Percentiles rank a stretch among this genome's conserved stretches.
Evolutionary conservation across 2,329 filamentous ascomycete genomes (phyloP).

Genomic region (Chrysoporthe puriensis): DNA sequence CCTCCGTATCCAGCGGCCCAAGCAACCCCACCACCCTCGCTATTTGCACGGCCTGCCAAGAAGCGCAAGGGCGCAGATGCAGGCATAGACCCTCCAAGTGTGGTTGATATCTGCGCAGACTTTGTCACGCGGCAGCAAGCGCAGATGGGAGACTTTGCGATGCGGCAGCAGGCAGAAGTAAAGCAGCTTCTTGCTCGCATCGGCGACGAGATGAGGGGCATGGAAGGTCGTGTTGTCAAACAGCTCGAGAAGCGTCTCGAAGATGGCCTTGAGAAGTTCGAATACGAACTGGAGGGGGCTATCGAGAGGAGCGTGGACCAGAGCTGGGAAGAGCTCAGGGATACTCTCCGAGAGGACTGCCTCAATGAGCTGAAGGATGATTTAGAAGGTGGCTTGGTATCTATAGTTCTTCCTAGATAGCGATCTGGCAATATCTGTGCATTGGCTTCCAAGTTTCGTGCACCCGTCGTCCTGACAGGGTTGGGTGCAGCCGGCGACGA

Average conservation of each 20-base stretch:
- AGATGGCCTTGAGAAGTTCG: not conserved
- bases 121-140: not conserved
- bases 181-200: not conserved
- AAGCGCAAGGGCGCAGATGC: not conserved
- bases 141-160: not conserved
- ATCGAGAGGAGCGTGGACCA: not conserved
- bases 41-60: not conserved
- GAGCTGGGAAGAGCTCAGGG: not conserved
- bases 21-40: too few relatives aligned
- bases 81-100: not conserved
- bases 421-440: too few relatives aligned
- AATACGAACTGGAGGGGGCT: not conserved
- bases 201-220: not conserved
- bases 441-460: too few relatives aligned
- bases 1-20: not conserved
- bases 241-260: not conserved
- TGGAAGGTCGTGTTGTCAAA: not conserved
- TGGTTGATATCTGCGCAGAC: not conserved
- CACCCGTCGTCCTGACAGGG: too few relatives aligned
- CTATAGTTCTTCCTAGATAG: not conserved
- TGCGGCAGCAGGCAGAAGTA: not conserved
- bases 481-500: too few relatives aligned
- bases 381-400: not conserved
- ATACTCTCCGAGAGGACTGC: not conserved
- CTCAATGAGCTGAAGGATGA: not conserved